These are phyloP conservation scores for Solioccasus polychromus DNA, from an alignment of 768 basidiomycete species.

Conservation along the genomic window DNA sequence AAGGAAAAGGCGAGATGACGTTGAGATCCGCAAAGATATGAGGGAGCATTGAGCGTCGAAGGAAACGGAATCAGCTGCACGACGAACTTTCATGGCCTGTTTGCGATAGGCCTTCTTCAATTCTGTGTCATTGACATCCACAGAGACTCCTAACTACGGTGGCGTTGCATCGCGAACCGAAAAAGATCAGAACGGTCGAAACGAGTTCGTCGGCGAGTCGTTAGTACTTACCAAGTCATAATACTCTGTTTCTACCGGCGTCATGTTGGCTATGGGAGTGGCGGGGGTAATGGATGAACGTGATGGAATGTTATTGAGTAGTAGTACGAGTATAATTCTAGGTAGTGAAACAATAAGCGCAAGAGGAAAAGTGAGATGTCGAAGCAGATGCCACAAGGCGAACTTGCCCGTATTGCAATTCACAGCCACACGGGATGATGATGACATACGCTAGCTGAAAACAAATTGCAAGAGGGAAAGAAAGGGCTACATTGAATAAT, in stretches of 20 bases:
- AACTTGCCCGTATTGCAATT: conserved; percentile 1
- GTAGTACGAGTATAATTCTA: neutral
- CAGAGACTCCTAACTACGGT: conserved; percentile 61
- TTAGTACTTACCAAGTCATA: conserved; percentile 69
- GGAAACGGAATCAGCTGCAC: neutral
- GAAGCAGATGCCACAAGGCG: neutral
- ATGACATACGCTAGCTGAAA: conserved; percentile 17
- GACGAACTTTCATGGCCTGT: conserved; percentile 83
- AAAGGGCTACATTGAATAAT: conserved; percentile 33
- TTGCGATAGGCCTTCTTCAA: conserved; percentile 96
- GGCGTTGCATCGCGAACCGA: neutral
- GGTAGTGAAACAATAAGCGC: conserved; percentile 7
- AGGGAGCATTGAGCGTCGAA: neutral
- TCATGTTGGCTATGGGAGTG: conserved; percentile 42
- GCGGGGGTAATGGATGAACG: conserved; percentile 1
- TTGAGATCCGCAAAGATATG: neutral
- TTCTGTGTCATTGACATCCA: conserved; percentile 73
- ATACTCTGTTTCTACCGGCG: conserved; percentile 89
- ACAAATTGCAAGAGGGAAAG: conserved; percentile 5
- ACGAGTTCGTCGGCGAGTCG: neutral
- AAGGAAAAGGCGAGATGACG: neutral
- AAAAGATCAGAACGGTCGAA: neutral
- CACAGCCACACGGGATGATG: conserved; percentile 31
- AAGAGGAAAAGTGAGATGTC: neutral
- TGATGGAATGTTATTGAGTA: neutral